phyloP scores from a whole-genome alignment of 2,329 filamentous ascomycete genomes.

The Herpotrichia juniperi region DNA sequence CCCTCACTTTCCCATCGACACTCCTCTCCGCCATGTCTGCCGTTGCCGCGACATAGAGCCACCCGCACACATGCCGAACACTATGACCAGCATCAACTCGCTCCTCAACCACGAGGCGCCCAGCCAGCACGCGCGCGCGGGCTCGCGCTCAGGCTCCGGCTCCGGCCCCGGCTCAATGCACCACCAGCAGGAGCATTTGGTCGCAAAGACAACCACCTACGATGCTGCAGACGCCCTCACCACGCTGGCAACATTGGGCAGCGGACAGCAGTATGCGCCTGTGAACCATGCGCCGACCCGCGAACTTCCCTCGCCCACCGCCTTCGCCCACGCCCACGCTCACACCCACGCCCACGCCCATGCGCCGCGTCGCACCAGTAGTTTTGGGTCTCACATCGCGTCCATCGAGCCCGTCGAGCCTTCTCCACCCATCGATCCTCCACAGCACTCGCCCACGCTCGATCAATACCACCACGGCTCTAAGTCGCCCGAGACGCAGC shows the following conservation, averaged over 20 bases:
- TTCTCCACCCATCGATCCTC: constrained; percentile 41
- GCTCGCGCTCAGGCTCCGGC: not conserved
- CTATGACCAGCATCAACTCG: constrained; percentile 44
- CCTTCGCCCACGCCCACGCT: constrained; percentile 25
- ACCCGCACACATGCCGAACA: constrained; percentile 5
- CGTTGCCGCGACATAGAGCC: constrained; percentile 1
- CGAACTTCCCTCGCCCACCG: constrained; percentile 39
- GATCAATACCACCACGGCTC: constrained; percentile 55
- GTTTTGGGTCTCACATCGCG: constrained; percentile 40
- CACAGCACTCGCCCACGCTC: constrained; percentile 52
- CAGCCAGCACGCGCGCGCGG: not conserved
- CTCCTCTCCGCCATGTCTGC: not conserved
- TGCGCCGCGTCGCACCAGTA: constrained; percentile 41
- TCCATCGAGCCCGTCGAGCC: constrained; percentile 51
- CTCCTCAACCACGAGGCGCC: constrained; percentile 41
- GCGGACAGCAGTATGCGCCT: constrained; percentile 37
- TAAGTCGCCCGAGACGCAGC: constrained; percentile 51
- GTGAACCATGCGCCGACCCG: constrained; percentile 18
- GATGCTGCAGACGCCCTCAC: constrained; percentile 50
- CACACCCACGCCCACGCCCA: constrained; percentile 12
- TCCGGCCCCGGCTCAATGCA: constrained; percentile 7
- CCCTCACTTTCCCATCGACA: too few species aligned
- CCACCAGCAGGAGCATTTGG: constrained; percentile 9
- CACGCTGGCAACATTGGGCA: constrained; percentile 40
- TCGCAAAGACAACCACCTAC: constrained; percentile 29